phyloP scores from a whole-genome alignment of 768 basidiomycete genomes.

The Tricholoma flavovirens region DNA sequence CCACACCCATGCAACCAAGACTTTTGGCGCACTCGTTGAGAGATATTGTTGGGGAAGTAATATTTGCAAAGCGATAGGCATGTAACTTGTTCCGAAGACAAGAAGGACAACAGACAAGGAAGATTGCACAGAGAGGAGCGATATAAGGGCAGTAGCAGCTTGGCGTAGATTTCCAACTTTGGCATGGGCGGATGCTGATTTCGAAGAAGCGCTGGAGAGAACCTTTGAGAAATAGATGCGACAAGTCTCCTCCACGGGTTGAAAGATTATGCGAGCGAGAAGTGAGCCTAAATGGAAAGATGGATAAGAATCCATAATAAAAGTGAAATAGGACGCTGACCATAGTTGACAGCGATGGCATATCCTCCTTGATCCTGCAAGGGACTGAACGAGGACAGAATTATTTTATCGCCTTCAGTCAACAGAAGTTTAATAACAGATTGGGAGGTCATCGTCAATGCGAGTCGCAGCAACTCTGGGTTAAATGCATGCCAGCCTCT shows the following conservation, averaged over 20 bases:
- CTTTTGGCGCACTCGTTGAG: conserved; percentile 70
- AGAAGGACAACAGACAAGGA: conserved; percentile 64
- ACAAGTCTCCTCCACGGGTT: conserved; percentile 91
- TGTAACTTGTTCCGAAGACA: conserved; percentile 70
- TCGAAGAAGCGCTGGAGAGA: conserved; percentile 23
- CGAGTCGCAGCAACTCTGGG: conserved; percentile 35
- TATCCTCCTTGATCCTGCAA: conserved; percentile 90
- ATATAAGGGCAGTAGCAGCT: conserved; percentile 47
- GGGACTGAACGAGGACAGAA: conserved; percentile 79
- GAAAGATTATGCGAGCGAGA: conserved; percentile 87
- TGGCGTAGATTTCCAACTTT: conserved; percentile 21
- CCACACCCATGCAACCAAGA: conserved; percentile 76
- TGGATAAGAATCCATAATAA: neutral
- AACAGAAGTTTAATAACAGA: conserved; percentile 90
- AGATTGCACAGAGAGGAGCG: conserved; percentile 62
- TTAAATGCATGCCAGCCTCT: neutral
- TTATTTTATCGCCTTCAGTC: conserved; percentile 92
- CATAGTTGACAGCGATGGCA: conserved; percentile 94
- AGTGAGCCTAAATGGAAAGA: conserved; percentile 62
- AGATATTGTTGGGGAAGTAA: conserved; percentile 69
- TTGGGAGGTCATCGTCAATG: conserved; percentile 81
- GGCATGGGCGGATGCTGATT: conserved; percentile 8
- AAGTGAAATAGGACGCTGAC: conserved; percentile 34
- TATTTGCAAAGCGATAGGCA: conserved; percentile 61
- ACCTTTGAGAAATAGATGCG: conserved; percentile 83